A percentile compares a stretch with the other conserved stretches of the same genome.
Conservation (phyloP, 148 eudicot genomes). For the Mesembryanthemum crystallinum region DNA sequence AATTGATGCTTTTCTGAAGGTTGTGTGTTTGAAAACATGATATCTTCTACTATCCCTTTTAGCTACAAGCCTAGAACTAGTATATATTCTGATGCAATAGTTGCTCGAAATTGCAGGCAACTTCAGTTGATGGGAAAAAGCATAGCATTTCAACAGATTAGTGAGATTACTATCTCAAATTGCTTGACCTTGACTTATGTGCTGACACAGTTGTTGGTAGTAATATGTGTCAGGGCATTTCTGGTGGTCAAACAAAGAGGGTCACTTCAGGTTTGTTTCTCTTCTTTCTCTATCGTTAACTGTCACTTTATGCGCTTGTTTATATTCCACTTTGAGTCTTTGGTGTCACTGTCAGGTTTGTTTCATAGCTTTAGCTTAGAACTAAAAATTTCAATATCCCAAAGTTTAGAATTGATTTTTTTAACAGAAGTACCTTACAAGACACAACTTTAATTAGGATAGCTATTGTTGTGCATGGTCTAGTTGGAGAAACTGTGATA, state of each 20-base stretch:
- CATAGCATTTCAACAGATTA: conserved; percentile 76
- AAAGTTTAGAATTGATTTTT: too few species aligned
- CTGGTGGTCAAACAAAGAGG: conserved; percentile 94
- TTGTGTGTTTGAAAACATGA: conserved; percentile 20
- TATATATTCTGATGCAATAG: conserved; percentile 1
- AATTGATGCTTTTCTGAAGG: conserved; percentile 96
- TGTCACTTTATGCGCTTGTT: background rate
- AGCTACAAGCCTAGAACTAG: background rate
- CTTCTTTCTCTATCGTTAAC: background rate
- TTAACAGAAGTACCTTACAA: background rate
- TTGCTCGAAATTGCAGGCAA: conserved; percentile 47
- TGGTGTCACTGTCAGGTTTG: too few species aligned
- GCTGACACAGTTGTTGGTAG: conserved; percentile 81
- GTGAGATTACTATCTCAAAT: conserved; percentile 63
- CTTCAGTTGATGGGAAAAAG: conserved; percentile 60
- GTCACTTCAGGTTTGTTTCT: conserved; percentile 75
- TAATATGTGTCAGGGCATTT: conserved; percentile 82
- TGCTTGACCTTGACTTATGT: conserved; percentile 85
- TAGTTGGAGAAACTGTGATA: background rate
- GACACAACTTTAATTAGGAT: background rate
- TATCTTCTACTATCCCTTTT: background rate
- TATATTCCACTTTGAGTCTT: too few species aligned
- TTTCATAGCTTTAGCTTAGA: too few species aligned
- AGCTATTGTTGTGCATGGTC: background rate
- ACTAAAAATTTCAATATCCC: too few species aligned